Evolutionary conservation across 441 rosid species (phyloP), one percentile per base, ranked within the genome.

Genomic region (Populus hybrid): DNA sequence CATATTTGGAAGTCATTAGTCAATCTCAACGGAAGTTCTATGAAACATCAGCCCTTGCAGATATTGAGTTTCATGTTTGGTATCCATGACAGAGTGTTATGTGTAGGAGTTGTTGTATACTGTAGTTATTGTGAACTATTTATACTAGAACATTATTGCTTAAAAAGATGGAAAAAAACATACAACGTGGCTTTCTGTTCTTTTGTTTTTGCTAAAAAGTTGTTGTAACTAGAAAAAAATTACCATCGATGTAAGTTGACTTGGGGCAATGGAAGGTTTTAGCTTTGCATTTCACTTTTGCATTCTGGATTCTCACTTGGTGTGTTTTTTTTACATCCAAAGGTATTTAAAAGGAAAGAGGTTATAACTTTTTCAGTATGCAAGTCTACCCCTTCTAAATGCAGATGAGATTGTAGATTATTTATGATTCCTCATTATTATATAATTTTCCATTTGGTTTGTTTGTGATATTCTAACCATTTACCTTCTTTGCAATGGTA

Each of bases 221-320:
- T 3, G 18, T 38, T 24, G 11, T 65, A 10, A 65, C 42, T 46
- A 40, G 3, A 30, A 30, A 42, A 64, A 63, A 30, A 34, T 24
- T 10, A 53, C 61, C n/a, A 53, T 5, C 61, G 16, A 16, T 16
- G 32, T 30, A 30, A 30, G 61, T 53, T 53, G 61, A 16, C 21
- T 3, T 5, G 5, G 28, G 50, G 12, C 26, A 36, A 24, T 30
- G 28, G 67, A 53, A 71, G 34, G 4, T 14, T 50, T 80, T 38
- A 57, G 71, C 61, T 75, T 50, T 63, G 2, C 21, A 6, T 76
- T 28, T 66, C 36, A 7, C 26, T 42, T 40, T 73, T 26, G 79
- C 69, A 57, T 81, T 59, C 67, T 66, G 72, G 28, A 71, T 77
- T 81, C 77, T 81, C 80, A 61, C 82, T 50, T 71, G 74, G 32